These are phyloP conservation scores for Reutealis trisperma DNA, from an alignment of 345 rosid genomes.

Conservation along the genomic window DNA sequence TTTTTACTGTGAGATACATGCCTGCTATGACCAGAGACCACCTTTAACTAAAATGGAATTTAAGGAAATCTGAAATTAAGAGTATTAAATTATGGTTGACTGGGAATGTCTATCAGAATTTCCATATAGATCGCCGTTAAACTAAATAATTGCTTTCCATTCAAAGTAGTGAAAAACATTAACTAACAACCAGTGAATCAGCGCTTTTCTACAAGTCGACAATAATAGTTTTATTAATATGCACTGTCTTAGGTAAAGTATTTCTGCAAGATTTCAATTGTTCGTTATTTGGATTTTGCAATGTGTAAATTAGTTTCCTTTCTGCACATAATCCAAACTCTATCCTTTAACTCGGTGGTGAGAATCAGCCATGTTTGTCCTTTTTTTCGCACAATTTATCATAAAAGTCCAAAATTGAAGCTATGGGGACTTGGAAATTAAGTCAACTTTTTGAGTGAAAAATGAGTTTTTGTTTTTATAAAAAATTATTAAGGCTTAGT, in stretches of 20 bases:
- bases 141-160: background rate
- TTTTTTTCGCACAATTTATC: background rate
- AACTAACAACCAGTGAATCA: background rate
- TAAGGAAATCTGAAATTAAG: background rate
- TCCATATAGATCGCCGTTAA: background rate
- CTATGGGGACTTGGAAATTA: background rate
- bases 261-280: background rate
- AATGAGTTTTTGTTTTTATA: background rate
- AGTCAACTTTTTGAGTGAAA: background rate
- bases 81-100: background rate
- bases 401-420: background rate
- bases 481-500: background rate
- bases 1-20: background rate
- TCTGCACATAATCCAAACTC: background rate
- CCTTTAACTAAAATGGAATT: background rate
- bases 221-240: background rate
- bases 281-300: background rate
- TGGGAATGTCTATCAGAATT: background rate
- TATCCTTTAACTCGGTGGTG: background rate
- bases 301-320: background rate
- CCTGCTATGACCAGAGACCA: background rate
- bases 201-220: background rate
- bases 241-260: background rate
- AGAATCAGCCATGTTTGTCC: background rate
- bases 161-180: background rate